Conservation (phyloP, 2,329 filamentous ascomycete genomes). For the Penicillium polonicum region DNA sequence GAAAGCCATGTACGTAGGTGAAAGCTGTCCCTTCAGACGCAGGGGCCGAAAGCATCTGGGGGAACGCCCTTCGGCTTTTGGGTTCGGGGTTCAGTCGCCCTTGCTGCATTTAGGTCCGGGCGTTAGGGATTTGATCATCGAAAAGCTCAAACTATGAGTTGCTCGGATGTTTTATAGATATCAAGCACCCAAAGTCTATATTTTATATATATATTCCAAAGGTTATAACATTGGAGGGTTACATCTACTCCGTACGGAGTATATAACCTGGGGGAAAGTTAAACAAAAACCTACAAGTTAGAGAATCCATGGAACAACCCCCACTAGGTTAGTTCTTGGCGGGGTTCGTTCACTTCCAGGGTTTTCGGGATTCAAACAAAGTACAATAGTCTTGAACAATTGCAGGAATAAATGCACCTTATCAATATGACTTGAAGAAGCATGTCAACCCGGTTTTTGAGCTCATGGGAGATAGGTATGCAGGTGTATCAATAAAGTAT, state of each 20-base stretch:
- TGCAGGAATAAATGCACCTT: not conserved
- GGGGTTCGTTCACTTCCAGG: not conserved
- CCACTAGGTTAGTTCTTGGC: not conserved
- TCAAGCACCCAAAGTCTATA: not conserved
- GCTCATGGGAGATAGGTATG: conserved; percentile 5
- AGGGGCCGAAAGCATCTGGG: conserved; percentile 21
- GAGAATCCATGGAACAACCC: not conserved
- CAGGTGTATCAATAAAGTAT: conserved; percentile 9
- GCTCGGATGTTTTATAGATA: not conserved
- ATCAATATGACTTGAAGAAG: conserved; percentile 7
- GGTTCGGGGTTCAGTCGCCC: conserved; percentile 19
- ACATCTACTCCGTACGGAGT: not conserved
- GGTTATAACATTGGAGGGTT: not conserved
- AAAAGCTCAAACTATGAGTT: not conserved
- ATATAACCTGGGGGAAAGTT: not conserved
- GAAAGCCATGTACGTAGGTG: conserved; percentile 1
- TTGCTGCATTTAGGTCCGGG: conserved; percentile 30
- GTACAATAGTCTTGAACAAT: not conserved
- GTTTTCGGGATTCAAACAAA: not conserved
- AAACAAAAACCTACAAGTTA: too few species aligned
- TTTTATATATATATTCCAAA: not conserved
- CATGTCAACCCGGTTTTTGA: conserved; percentile 5
- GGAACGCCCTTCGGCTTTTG: conserved; percentile 3
- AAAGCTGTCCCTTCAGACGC: conserved; percentile 20
- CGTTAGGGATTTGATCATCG: conserved; percentile 14